Evolutionary conservation across 441 rosid genomes (phyloP).

Genomic region (Sinapis alba): DNA sequence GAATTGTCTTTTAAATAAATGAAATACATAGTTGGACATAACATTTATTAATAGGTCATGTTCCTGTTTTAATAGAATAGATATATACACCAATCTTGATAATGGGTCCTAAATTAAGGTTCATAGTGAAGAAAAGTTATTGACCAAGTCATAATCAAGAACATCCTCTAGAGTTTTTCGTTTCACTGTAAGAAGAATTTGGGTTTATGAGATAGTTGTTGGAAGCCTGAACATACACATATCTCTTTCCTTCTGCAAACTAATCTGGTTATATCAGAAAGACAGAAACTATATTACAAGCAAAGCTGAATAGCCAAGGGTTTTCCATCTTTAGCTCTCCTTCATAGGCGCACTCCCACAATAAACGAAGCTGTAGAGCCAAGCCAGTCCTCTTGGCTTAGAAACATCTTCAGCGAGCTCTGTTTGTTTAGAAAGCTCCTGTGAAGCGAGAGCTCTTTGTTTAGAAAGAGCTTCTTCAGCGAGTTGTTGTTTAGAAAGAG

Average conservation of each 20-base stretch:
- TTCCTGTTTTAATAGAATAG: no score
- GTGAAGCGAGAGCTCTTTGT: not conserved
- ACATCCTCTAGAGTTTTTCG: not conserved
- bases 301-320: conserved; percentile 2
- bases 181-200: no score
- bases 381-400: conserved; percentile 32
- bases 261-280: conserved; percentile 17
- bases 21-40: no score
- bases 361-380: conserved; percentile 23
- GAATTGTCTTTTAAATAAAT: no score
- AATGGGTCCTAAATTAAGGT: not conserved
- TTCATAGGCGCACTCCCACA: conserved; percentile 13
- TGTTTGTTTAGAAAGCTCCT: conserved; percentile 4
- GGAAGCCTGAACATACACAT: not conserved
- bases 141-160: conserved; percentile 14
- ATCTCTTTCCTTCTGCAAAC: conserved; percentile 19
- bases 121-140: not conserved
- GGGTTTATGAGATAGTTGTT: conserved; percentile 22
- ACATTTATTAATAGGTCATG: no score
- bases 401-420: conserved; percentile 2
- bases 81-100: not conserved
- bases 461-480: conserved; percentile 15
- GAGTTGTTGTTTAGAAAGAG: conserved; percentile 3
- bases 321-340: not conserved
- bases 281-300: conserved; percentile 25